Base-by-base conservation (phyloP, 2,329 filamentous ascomycete genomes). In the Penicillium brevicompactum region DNA sequence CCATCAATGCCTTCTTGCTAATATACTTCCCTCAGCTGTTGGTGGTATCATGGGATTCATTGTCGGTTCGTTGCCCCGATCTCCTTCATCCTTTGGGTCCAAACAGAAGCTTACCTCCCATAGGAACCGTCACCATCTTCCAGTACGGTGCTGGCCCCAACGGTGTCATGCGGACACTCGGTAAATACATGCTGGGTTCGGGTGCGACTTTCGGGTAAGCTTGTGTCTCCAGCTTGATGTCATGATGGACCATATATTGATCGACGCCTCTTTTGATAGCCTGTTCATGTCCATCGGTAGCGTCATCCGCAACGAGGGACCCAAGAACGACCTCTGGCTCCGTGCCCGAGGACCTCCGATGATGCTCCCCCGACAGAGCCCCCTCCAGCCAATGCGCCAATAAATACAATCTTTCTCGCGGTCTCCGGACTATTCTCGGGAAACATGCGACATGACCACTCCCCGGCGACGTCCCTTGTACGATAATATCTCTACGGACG, bases 241-340 rank as follows among this genome's bases (percentile, higher is more conserved):
- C 37, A 7, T 21, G 30, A 3, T 16, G n/a, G 18, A 34, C 13
- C 3, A 10, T 14, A n/a, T 22, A 44, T 47, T 56, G 48, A 60
- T 47, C 34, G 42, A 18, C 1, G 14, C 27, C 4, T 14, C 52
- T 55, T 32, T 5, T 21, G 14, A 47, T 63, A 87, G 84, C 51
- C 97, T 97, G 80, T 99, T 99, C 83, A 99, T 99, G 94, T 93
- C 91, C 55, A 96, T 99, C 66, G 94, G 94, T 65, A 96, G 91
- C 67, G 92, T 96, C 43, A 97, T 99, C 69, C 89, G 94, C 71
- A 92, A 91, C 57, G 94, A 99, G 67, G 87, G 90, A 62, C 90
- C 91, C 42, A 87, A 89, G 37, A 87, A 90, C 67, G 81, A 88
- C 56, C 85, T 90, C 55, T 96, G 93, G 78, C 84, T 86, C 64